Base-by-base conservation (phyloP, 805 yeast species). In the Zygotorulaspora chibaensis region DNA sequence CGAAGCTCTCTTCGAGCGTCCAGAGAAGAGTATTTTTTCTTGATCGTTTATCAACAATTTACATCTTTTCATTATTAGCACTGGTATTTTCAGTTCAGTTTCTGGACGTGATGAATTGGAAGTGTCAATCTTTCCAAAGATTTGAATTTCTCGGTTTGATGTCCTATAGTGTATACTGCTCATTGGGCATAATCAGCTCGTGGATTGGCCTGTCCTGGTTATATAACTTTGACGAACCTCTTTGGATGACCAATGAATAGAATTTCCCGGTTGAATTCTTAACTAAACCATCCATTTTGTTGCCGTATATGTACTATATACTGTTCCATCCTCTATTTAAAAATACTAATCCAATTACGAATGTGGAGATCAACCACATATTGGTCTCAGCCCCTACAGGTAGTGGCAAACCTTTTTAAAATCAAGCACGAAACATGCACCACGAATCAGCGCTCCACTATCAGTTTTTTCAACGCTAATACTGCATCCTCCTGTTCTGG, bases 191-290 rank as follows among this genome's bases (percentile, higher is more conserved):
- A 6, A 71, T 90, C 8, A 74, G 87, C 37, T 80, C 95, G 40
- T 93, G 96, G 95, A 76, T 84, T 52, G 93, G 95, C 7, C 77
- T 89, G 54, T 81, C 86, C 49, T 90, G 96, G 96, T 68, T 86
- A 43, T 90, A 87, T 60, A 87, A 88, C 63, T 80, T 87, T 45
- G 90, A 85, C 60, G 96, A 88, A 56, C 72, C 77, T 5, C 70
- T 84, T 2, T 83, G 89, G 88, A 69, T 42, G 45, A 45, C 39
- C 54, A 26, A 41, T 23, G 43, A 47, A 13, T 38, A 35, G 30
- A 7, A 6, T n/a, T n/a, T n/a, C n/a, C n/a, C n/a, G n/a, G n/a
- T n/a, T n/a, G n/a, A n/a, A 25, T 27, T 23, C 25, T 13, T 40
- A 29, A 18, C 16, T 40, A 26, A 40, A 40, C 35, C 34, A 18